Percentiles rank a stretch among this genome's conserved stretches.
phyloP scores from a whole-genome alignment of 2,329 filamentous ascomycete genomes.

The Didymellaceae sp. region DNA sequence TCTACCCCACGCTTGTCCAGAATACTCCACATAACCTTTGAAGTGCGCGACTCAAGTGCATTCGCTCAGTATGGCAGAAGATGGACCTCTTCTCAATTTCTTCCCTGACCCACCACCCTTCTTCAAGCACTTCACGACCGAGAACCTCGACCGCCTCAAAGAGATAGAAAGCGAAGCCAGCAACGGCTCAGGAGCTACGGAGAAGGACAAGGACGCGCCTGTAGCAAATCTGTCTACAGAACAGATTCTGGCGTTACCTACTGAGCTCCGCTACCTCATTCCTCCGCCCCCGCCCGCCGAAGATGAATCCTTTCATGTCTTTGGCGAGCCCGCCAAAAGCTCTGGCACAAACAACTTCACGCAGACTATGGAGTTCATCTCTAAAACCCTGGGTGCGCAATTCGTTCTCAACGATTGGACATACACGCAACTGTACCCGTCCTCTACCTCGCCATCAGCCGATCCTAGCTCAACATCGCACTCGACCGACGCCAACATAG shows the following conservation, averaged over 20 bases:
- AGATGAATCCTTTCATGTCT: constrained; percentile 72
- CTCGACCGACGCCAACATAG: constrained; percentile 50
- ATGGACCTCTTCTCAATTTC: constrained; percentile 43
- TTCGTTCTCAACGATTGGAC: constrained; percentile 71
- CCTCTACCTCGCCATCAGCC: constrained; percentile 23
- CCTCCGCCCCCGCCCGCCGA: constrained; percentile 77
- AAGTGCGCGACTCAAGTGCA: too few species aligned
- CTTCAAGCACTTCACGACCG: constrained; percentile 84
- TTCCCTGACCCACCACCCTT: constrained; percentile 90
- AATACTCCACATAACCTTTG: background rate
- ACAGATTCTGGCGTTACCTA: constrained; percentile 62
- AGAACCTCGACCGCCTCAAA: constrained; percentile 70
- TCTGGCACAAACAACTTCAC: constrained; percentile 34
- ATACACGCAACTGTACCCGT: constrained; percentile 72
- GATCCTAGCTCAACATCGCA: constrained; percentile 58
- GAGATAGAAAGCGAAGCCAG: constrained; percentile 53
- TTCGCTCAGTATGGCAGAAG: constrained; percentile 27
- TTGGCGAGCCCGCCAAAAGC: constrained; percentile 67
- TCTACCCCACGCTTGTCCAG: background rate
- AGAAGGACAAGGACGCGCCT: background rate
- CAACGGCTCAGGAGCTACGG: constrained; percentile 24
- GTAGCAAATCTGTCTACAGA: constrained; percentile 28
- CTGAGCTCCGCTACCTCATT: constrained; percentile 77
- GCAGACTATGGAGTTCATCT: constrained; percentile 35
- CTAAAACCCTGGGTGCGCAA: constrained; percentile 33